A percentile compares a stretch with the other conserved stretches of the same genome.
Conservation (phyloP, 495 filamentous ascomycete genomes). For the Neurospora tetrasperma region DNA sequence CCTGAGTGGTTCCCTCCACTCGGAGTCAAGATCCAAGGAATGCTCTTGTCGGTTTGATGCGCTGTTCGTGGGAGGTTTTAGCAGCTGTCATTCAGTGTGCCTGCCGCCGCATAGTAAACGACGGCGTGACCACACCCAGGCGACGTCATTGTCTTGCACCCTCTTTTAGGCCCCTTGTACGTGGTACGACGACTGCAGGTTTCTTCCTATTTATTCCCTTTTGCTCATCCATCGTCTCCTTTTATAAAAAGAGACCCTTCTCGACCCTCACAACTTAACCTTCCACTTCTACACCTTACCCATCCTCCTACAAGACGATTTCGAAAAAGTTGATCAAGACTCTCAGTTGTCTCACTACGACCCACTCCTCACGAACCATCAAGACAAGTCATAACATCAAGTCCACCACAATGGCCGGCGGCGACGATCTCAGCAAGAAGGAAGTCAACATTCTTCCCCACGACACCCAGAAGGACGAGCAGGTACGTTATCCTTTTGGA, state of each 20-base stretch:
- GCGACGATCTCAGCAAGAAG: conserved; percentile 1
- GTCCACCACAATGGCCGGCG: neutral
- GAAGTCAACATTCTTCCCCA: neutral
- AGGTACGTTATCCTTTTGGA: neutral
- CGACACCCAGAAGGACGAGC: neutral
- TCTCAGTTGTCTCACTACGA: neutral
- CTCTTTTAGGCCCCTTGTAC: neutral
- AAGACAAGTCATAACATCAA: neutral
- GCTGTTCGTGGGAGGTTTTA: neutral
- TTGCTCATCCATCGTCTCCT: neutral
- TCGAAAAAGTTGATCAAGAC: neutral
- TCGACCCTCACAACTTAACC: neutral
- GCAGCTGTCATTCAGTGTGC: neutral
- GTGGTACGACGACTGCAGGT: neutral
- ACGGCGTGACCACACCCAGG: neutral
- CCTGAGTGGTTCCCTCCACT: neutral
- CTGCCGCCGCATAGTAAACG: neutral
- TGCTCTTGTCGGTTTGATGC: neutral
- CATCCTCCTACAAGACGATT: neutral
- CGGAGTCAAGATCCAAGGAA: neutral
- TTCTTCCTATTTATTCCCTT: neutral
- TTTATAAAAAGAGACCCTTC: neutral
- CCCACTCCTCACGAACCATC: neutral
- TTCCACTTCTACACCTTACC: neutral
- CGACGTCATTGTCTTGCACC: conserved; percentile 1